Evolutionary conservation across 495 filamentous ascomycete genomes (phyloP).

Genomic region (Penicillium paradoxum): DNA sequence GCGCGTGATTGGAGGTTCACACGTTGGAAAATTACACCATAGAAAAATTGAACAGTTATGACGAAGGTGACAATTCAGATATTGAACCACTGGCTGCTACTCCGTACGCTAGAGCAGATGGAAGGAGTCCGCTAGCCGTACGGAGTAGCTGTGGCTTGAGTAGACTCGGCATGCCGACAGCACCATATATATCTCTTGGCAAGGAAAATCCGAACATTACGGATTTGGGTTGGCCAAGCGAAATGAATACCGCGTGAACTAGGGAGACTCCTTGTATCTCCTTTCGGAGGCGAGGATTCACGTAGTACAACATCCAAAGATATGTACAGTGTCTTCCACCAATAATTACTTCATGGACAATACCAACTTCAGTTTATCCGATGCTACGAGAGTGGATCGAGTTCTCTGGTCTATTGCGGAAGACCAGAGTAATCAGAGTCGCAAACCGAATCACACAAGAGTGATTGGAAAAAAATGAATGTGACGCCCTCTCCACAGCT

Average conservation of each 20-base stretch:
- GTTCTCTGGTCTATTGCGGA: neutral
- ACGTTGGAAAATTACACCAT: too few species aligned
- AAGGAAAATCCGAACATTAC: neutral
- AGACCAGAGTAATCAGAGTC: neutral
- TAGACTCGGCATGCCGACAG: conserved; percentile 1
- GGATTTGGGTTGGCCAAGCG: neutral
- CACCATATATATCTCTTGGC: neutral
- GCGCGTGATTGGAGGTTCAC: conserved; percentile 40
- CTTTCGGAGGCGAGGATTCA: too few species aligned
- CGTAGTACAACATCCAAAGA: too few species aligned
- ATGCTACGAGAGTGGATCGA: neutral
- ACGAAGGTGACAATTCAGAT: conserved; percentile 9
- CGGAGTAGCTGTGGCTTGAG: too few species aligned
- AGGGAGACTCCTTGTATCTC: too few species aligned
- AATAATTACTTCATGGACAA: too few species aligned
- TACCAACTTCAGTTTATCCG: too few species aligned
- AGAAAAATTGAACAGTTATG: conserved; percentile 3
- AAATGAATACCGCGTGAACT: neutral
- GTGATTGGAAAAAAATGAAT: conserved; percentile 27
- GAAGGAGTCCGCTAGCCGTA: too few species aligned
- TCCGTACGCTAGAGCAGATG: too few species aligned
- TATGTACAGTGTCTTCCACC: too few species aligned
- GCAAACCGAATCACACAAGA: neutral
- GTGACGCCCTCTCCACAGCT: conserved; percentile 47
- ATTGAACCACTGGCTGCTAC: too few species aligned